Evolutionary conservation across 1,284 basidiomycete species (phyloP).

Genomic region (Phellopilus nigrolimitatus): DNA sequence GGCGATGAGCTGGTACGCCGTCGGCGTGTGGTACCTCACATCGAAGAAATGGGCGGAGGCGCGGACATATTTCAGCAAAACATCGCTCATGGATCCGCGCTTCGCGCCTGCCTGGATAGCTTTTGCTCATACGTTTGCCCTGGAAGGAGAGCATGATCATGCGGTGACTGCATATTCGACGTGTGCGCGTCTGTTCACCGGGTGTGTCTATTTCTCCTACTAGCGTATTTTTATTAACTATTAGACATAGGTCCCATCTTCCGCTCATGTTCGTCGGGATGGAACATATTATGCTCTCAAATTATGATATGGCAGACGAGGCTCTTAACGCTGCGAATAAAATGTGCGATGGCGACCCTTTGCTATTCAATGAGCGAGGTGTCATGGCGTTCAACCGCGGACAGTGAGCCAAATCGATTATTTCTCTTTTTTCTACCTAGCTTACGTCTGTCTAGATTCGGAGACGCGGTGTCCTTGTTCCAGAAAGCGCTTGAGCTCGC

Average conservation of each 20-base stretch:
- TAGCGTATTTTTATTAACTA: not conserved
- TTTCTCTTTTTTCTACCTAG: constrained; percentile 17
- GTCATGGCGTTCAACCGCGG: constrained; percentile 87
- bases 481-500: constrained; percentile 68
- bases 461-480: constrained; percentile 68
- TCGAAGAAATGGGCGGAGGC: constrained; percentile 85
- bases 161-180: constrained; percentile 98
- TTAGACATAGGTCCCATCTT: constrained; percentile 70
- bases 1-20: constrained; percentile 95
- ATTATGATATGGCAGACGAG: constrained; percentile 79
- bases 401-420: constrained; percentile 48
- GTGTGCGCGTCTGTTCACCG: constrained; percentile 89
- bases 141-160: constrained; percentile 97
- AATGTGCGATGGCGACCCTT: constrained; percentile 83
- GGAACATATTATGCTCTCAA: constrained; percentile 92
- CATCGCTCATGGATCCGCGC: constrained; percentile 93
- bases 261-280: constrained; percentile 96
- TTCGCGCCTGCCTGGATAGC: constrained; percentile 97
- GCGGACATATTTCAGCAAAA: constrained; percentile 92
- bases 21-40: constrained; percentile 94
- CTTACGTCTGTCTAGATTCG: constrained; percentile 43
- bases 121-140: constrained; percentile 95
- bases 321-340: constrained; percentile 77
- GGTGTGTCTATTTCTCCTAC: constrained; percentile 45
- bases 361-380: constrained; percentile 89